A percentile compares a stretch with the other conserved stretches of the same genome.
These are phyloP conservation scores for Dothideomycetes sp. DNA, from an alignment of 2,329 filamentous ascomycete genomes.

Conservation along the genomic window DNA sequence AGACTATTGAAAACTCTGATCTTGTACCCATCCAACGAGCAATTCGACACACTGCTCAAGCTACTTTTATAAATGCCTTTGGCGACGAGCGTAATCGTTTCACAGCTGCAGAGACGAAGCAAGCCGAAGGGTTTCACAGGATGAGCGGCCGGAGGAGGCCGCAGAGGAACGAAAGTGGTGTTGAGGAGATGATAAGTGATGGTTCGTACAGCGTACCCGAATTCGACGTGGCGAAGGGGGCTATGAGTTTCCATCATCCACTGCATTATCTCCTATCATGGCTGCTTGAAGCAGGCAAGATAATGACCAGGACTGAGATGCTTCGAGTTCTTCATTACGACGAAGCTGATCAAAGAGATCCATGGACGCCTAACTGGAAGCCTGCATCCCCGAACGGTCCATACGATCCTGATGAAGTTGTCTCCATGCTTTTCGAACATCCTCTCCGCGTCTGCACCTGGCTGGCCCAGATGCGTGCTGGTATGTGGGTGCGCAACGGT, in stretches of 20 bases:
- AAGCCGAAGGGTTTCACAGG: constrained; percentile 68
- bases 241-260: constrained; percentile 95
- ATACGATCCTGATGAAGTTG: constrained; percentile 8
- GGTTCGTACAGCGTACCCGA: constrained; percentile 56
- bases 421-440: constrained; percentile 65
- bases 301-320: constrained; percentile 57
- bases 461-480: constrained; percentile 95
- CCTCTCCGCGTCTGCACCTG: constrained; percentile 88
- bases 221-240: constrained; percentile 78
- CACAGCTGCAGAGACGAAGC: constrained; percentile 75
- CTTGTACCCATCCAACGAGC: constrained; percentile 55
- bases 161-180: constrained; percentile 16
- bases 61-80: constrained; percentile 78
- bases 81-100: constrained; percentile 84
- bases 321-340: constrained; percentile 61
- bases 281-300: constrained; percentile 81
- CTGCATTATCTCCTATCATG: constrained; percentile 94
- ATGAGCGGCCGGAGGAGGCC: constrained; percentile 30
- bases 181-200: constrained; percentile 4
- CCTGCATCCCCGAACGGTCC: background rate
- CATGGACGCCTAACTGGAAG: constrained; percentile 15
- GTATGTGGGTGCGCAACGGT: constrained; percentile 97
- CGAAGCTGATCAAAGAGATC: constrained; percentile 51
- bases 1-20: constrained; percentile 35
- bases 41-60: constrained; percentile 65